phyloP scores from a whole-genome alignment of 2,329 filamentous ascomycete species.

The Penicillium sp. region DNA sequence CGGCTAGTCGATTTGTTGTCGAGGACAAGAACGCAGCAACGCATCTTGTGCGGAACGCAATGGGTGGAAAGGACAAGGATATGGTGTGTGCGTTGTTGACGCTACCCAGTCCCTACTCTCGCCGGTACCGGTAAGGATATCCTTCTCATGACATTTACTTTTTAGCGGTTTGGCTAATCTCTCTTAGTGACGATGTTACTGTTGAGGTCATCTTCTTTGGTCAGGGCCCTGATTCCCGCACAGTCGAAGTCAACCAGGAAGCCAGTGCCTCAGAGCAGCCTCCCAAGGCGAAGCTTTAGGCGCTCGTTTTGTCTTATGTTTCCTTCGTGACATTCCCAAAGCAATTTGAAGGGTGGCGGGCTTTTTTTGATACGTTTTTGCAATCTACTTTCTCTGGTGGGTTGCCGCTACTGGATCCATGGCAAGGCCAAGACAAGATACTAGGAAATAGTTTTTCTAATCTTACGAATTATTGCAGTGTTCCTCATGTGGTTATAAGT shows the following conservation, averaged over 20 bases:
- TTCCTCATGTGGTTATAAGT: not conserved
- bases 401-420: not conserved
- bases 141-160: not conserved
- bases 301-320: not conserved
- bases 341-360: not conserved
- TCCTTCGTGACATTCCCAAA: not conserved
- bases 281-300: constrained; percentile 49
- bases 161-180: constrained; percentile 16
- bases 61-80: constrained; percentile 89
- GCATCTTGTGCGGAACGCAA: constrained; percentile 89
- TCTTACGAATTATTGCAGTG: not conserved
- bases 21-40: constrained; percentile 96
- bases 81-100: constrained; percentile 91
- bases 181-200: constrained; percentile 79
- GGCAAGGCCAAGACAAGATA: not conserved
- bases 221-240: constrained; percentile 69
- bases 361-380: not conserved
- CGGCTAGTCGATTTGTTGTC: constrained; percentile 78
- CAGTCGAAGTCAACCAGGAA: constrained; percentile 79
- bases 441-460: not conserved
- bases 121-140: constrained; percentile 75
- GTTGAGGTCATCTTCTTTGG: constrained; percentile 99
- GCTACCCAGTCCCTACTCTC: constrained; percentile 83
- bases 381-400: not conserved
- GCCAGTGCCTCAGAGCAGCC: constrained; percentile 64